Evolutionary conservation across 2,329 filamentous ascomycete genomes (phyloP), one percentile per base, ranked within the genome.

Genomic region (Pseudocercospora pini-densiflorae): DNA sequence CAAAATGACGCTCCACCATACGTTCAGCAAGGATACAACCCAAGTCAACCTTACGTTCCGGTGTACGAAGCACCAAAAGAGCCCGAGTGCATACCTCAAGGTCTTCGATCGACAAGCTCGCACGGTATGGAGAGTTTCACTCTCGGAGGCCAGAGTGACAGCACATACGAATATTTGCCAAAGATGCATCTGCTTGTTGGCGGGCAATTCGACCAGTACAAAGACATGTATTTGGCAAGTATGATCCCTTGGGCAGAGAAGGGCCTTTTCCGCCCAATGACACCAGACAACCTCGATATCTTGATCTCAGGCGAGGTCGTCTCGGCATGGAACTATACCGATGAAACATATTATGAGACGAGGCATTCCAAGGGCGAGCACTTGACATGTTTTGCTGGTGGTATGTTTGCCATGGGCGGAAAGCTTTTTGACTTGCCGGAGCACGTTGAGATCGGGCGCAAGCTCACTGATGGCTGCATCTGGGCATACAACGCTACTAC

Each of bases 191-290:
- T 95, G 12, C 85, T 97, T 5, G 86, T 97, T 1, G 92, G 92
- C 64, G 93, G 93, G 0, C 83, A 89, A 1, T 87, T 90, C 68
- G 80, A 85, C 31, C 91, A 93, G 76, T 96, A 96, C 77, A 83
- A 85, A 67, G 85, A 85, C 21, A 86, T 97, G 79, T 93, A 96
- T 76, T 84, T 90, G 65, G 87, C 86, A 64, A 86, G 88, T 3
- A 86, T 90, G 31, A 86, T 90, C 5, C 88, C 88, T 0, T 87
- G 90, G 40, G 90, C 91, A 70, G 85, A 92, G 70, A 86, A 91
- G 77, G 84, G 97, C 9, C 87, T 97, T 64, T 97, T 88, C 79
- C 86, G 90, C 5, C 93, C 93, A 0, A 90, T 95, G 87, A 86
- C 88, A 21, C 86, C 88, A 6, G 85, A 87, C 31, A 82, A 87